Base-by-base conservation (phyloP, 306 rosid genomes). In the Lablab purpureus region DNA sequence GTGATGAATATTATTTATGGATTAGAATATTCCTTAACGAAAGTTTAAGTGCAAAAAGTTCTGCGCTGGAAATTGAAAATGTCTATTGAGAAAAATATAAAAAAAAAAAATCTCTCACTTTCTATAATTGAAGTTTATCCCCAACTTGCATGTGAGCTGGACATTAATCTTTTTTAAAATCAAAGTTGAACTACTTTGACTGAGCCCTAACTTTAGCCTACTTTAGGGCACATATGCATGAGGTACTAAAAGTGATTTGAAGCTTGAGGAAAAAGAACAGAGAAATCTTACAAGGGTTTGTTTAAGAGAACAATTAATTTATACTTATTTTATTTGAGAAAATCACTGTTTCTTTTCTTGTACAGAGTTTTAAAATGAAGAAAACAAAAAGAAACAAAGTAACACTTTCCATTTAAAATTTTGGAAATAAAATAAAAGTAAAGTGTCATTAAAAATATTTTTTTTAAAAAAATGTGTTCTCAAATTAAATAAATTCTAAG, bases 161-260 rank as follows among this genome's bases (percentile, higher is more conserved):
- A 56, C 62, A 46, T 0, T 22, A 59, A 68, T 3, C 23, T 22
- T 49, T 46, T 10, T 27, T 14, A 36, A 41, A 7, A 17, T 67
- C 28, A 67, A 13, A 74, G 65, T 32, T 69, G 41, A 71, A 15
- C 19, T 45, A 59, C 71, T 34, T 72, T 32, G 67, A 41, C 78
- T 58, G 28, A 37, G 58, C 49, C 72, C 77, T 68, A 59, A 52
- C 41, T 25, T 28, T 36, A 76, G 67, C 25, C 67, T 32, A 37
- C 81, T 70, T 82, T 82, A 75, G 73, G 58, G 67, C 81, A 67
- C 49, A 64, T 32, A 62, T 75, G 47, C 73, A 49, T 36, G 73
- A n/a, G 67, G 50, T 47, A 49, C 72, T 37, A 36, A 69, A 67
- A 23, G 76, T 28, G 19, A 60, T 68, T 58, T 11, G 66, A 75